A percentile compares a stretch with the other conserved stretches of the same genome.
Evolutionary conservation across 306 rosid genomes (phyloP).

Genomic region (Lotus japonicus): DNA sequence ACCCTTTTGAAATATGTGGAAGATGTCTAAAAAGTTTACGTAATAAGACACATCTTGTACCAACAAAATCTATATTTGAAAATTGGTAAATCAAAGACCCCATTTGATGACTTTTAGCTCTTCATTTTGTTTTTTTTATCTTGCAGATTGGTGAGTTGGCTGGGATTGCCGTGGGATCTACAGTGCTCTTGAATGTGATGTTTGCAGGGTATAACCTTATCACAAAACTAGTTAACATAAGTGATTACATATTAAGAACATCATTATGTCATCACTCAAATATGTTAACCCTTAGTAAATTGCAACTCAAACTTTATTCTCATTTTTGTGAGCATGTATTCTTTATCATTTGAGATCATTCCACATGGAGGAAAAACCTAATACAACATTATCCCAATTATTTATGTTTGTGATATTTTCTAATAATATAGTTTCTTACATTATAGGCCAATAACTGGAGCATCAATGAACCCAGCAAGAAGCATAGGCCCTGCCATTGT

Average conservation of each 20-base stretch:
- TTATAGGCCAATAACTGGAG: constrained; percentile 76
- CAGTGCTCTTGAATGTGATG: constrained; percentile 70
- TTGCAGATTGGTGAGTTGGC: constrained; percentile 87
- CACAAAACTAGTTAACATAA: neutral
- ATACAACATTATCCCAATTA: neutral
- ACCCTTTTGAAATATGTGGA: constrained; percentile 6
- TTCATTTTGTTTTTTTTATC: neutral
- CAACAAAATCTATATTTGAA: neutral
- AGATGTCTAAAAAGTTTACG: neutral
- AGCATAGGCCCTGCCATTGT: constrained; percentile 77
- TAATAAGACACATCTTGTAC: constrained; percentile 5
- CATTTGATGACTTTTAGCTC: neutral
- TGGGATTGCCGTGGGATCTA: constrained; percentile 73
- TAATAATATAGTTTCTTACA: neutral
- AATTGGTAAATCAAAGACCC: neutral
- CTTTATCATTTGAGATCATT: neutral
- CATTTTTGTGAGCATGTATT: neutral
- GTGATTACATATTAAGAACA: neutral
- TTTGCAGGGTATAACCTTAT: constrained; percentile 61
- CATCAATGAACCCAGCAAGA: constrained; percentile 96
- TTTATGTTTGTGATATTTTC: neutral
- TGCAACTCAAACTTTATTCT: constrained; percentile 4
- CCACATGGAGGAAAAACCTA: too few species aligned
- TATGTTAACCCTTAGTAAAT: constrained; percentile 3
- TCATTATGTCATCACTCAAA: neutral